phyloP scores from a whole-genome alignment of 2,329 filamentous ascomycete genomes.

The Verticillium longisporum region DNA sequence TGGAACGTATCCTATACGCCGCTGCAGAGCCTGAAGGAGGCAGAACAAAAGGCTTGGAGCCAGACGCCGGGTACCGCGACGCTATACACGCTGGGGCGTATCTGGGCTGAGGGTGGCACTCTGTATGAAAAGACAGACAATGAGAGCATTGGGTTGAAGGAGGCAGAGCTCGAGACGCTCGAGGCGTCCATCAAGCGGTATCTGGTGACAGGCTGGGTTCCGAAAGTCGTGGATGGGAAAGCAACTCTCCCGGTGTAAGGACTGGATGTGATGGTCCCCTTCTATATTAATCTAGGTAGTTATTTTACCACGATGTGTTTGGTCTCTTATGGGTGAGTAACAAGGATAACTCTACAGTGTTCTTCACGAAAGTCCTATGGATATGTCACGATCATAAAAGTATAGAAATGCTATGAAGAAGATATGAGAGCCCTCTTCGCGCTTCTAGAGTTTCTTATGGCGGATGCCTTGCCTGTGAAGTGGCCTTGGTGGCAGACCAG shows the following conservation, averaged over 20 bases:
- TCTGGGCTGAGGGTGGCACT: constrained; percentile 68
- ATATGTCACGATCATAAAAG: no score
- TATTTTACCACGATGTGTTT: no score
- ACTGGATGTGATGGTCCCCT: no score
- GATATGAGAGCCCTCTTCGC: no score
- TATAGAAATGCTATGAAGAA: no score
- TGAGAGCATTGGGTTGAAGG: constrained; percentile 41
- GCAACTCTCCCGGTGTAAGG: no score
- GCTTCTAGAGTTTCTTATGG: no score
- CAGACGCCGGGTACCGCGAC: constrained; percentile 41
- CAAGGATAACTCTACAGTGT: not conserved
- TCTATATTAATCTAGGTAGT: no score
- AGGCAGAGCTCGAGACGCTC: constrained; percentile 46
- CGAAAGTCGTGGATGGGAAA: not conserved
- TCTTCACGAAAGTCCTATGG: not conserved
- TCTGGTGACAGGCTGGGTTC: not conserved
- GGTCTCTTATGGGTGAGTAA: no score
- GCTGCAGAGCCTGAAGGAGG: constrained; percentile 42
- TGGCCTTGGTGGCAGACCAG: no score
- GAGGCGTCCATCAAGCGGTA: constrained; percentile 15
- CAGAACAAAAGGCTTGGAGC: constrained; percentile 55
- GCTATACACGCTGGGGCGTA: constrained; percentile 54
- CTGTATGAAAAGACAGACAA: constrained; percentile 66
- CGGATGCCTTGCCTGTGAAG: no score
- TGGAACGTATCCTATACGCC: constrained; percentile 50